Conservation (phyloP, 805 yeast genomes). For the Candida sphagnicola region DNA sequence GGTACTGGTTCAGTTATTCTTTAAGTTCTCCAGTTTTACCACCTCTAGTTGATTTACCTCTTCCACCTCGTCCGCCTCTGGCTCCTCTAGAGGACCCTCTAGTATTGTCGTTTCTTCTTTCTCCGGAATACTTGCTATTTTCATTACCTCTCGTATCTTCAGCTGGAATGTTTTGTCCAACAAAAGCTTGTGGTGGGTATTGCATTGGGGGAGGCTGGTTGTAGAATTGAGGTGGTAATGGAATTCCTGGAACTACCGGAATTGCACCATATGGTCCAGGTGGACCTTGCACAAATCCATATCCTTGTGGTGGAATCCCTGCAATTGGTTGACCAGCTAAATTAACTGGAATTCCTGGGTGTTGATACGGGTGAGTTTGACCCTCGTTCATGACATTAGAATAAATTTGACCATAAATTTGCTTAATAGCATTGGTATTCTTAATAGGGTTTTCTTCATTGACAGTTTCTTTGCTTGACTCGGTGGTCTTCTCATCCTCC, state of each 20-base stretch:
- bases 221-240: conserved; percentile 33
- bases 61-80: conserved; percentile 3
- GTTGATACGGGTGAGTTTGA: conserved; percentile 7
- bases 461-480: conserved; percentile 3
- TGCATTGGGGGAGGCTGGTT: conserved; percentile 16
- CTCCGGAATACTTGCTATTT: too few relatives aligned
- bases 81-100: conserved; percentile 5
- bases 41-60: conserved; percentile 1
- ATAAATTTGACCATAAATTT: conserved; percentile 41
- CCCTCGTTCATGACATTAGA: conserved; percentile 42
- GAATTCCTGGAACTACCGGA: conserved; percentile 33
- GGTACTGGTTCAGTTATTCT: neutral
- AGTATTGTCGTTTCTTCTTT: too few relatives aligned
- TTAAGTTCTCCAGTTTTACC: neutral
- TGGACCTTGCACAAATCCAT: neutral
- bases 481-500: conserved; percentile 7
- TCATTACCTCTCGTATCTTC: too few relatives aligned
- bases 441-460: conserved; percentile 9
- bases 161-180: too few relatives aligned
- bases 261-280: conserved; percentile 8
- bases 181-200: neutral
- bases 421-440: conserved; percentile 33
- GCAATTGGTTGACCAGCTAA: conserved; percentile 4
- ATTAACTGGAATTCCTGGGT: conserved; percentile 8
- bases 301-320: conserved; percentile 6